These are phyloP conservation scores for Monosporascus sp. DNA, from an alignment of 2,329 filamentous ascomycete species.

Conservation along the genomic window DNA sequence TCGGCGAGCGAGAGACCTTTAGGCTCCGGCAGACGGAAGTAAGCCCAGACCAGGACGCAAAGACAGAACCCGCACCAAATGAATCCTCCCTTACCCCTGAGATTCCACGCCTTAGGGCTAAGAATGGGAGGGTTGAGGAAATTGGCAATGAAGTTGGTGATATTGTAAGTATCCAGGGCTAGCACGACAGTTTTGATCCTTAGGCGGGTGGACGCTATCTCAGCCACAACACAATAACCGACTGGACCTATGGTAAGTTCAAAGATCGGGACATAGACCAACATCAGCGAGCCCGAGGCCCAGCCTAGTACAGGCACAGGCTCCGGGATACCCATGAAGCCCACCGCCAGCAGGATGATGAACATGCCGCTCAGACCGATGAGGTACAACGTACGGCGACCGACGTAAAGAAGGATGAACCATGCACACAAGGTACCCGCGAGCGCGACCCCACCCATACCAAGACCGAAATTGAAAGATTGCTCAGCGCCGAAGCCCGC, in stretches of 20 bases:
- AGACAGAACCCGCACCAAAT: constrained; percentile 32
- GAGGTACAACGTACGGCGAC: constrained; percentile 30
- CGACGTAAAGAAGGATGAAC: constrained; percentile 14
- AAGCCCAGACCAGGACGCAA: constrained; percentile 56
- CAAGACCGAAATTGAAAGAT: constrained; percentile 36
- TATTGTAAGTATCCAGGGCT: constrained; percentile 32
- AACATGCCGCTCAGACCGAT: constrained; percentile 29
- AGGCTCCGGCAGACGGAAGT: constrained; percentile 60
- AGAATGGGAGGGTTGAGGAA: constrained; percentile 26
- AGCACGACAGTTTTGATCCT: constrained; percentile 36
- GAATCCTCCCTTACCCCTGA: constrained; percentile 30
- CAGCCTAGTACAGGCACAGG: constrained; percentile 34
- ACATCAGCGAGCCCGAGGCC: constrained; percentile 30
- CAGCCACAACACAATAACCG: constrained; percentile 38
- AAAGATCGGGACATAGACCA: constrained; percentile 35
- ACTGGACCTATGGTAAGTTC: constrained; percentile 37
- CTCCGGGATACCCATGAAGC: constrained; percentile 28
- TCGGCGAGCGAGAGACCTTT: constrained; percentile 58
- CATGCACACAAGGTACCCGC: constrained; percentile 28
- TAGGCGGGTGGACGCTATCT: constrained; percentile 36
- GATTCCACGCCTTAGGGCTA: constrained; percentile 23
- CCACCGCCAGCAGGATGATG: constrained; percentile 28
- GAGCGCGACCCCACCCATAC: constrained; percentile 35
- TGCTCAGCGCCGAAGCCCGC: constrained; percentile 22
- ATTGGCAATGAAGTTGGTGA: constrained; percentile 31